These are phyloP conservation scores for Dothistroma septosporum DNA, from an alignment of 2,329 filamentous ascomycete species.

Conservation along the genomic window DNA sequence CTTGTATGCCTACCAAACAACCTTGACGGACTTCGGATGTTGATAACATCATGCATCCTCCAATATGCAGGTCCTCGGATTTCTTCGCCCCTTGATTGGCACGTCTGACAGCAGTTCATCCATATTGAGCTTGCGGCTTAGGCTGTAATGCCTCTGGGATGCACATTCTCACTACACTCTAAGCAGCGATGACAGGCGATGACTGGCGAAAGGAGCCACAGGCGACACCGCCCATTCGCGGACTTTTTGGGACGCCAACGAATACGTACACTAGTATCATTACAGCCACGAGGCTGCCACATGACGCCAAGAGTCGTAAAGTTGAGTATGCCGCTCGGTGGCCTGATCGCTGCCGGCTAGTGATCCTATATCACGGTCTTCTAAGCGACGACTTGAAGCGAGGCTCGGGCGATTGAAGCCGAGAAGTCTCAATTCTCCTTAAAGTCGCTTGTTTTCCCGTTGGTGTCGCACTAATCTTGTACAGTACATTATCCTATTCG, in stretches of 20 bases:
- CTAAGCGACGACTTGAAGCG: background rate
- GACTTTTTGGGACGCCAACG: background rate
- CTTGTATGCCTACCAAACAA: background rate
- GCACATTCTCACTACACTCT: background rate
- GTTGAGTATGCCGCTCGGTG: background rate
- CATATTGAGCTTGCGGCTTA: background rate
- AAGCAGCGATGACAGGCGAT: background rate
- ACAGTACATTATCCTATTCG: background rate
- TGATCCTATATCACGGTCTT: background rate
- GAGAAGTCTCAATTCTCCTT: background rate
- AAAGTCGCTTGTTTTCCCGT: background rate
- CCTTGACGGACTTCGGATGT: background rate
- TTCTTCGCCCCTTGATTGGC: background rate
- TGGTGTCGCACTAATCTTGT: background rate
- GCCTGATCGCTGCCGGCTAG: background rate
- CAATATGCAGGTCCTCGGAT: background rate
- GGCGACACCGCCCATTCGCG: background rate
- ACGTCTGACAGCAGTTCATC: background rate
- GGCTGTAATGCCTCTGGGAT: background rate
- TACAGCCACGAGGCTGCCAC: background rate
- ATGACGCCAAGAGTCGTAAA: slow-evolving; percentile 1
- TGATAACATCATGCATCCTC: background rate
- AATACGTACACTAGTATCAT: background rate
- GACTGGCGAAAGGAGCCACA: background rate
- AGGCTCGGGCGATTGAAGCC: background rate